These are phyloP conservation scores for Leccinum pellstonianum DNA, from an alignment of 768 basidiomycete species.

Conservation along the genomic window DNA sequence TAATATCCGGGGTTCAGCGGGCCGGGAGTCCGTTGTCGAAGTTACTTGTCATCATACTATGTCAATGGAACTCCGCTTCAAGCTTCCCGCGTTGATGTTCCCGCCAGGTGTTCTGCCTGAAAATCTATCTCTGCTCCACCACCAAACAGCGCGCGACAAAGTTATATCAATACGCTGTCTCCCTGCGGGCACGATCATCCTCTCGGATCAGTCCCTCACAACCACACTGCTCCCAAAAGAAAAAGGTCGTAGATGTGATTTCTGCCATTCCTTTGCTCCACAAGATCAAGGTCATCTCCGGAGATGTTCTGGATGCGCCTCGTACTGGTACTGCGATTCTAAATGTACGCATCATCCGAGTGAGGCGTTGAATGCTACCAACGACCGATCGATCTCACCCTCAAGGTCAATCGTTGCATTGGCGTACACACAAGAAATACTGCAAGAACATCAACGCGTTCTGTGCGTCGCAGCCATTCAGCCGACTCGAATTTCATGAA, in stretches of 20 bases:
- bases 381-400: slow-evolving; percentile 9
- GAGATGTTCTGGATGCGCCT: slow-evolving; percentile 64
- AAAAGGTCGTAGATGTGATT: slow-evolving; percentile 68
- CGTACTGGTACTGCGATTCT: slow-evolving; percentile 71
- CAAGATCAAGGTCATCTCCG: slow-evolving; percentile 37
- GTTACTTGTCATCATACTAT: neutral
- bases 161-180: slow-evolving; percentile 43
- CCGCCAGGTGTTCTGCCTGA: slow-evolving; percentile 8
- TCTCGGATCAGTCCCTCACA: slow-evolving; percentile 45
- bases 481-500: slow-evolving; percentile 50
- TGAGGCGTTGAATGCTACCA: slow-evolving; percentile 4
- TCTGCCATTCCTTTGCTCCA: slow-evolving; percentile 46
- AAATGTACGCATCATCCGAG: slow-evolving; percentile 47
- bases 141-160: slow-evolving; percentile 50
- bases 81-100: slow-evolving; percentile 5
- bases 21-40: slow-evolving; percentile 1
- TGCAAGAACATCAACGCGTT: slow-evolving; percentile 59
- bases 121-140: slow-evolving; percentile 37
- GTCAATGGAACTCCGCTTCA: neutral
- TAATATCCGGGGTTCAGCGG: neutral
- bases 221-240: slow-evolving; percentile 51
- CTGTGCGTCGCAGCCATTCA: slow-evolving; percentile 44
- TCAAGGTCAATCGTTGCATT: slow-evolving; percentile 67
- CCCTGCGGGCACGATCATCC: slow-evolving; percentile 47
- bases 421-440: slow-evolving; percentile 65